Percentiles rank a stretch among this genome's conserved stretches.
These are phyloP conservation scores for Ichthyophthirius multifiliis DNA, from an alignment of 169 alveolate species.

Conservation along the genomic window DNA sequence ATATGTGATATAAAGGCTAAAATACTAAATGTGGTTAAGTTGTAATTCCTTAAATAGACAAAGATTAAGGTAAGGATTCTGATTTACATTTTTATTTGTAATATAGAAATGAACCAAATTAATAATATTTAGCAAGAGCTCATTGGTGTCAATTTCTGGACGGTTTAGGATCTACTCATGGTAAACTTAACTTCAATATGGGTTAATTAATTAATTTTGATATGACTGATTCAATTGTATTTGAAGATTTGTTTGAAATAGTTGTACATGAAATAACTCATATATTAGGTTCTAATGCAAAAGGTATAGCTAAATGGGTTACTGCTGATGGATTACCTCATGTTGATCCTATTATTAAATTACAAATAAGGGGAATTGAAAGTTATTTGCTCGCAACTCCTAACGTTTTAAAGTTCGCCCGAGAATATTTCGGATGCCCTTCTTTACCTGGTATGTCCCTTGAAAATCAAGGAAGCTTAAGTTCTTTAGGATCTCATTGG, in stretches of 20 bases:
- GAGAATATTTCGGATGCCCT: constrained; percentile 33
- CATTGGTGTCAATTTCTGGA: not conserved
- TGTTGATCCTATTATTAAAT: no score
- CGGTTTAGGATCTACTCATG: not conserved
- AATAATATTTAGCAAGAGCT: not conserved
- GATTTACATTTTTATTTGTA: not conserved
- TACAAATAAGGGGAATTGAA: no score
- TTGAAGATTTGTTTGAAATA: no score
- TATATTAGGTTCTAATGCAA: not conserved
- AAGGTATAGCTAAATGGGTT: no score
- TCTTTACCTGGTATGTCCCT: constrained; percentile 19
- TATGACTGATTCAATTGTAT: no score
- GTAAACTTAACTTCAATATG: not conserved
- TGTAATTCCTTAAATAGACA: not conserved
- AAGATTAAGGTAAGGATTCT: not conserved
- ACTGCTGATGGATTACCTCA: no score
- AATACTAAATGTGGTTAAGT: not conserved
- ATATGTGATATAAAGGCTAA: not conserved
- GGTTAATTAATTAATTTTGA: no score
- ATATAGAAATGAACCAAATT: no score
- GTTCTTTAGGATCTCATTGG: constrained; percentile 46
- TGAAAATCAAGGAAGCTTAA: constrained; percentile 50
- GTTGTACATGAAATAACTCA: constrained; percentile 6
- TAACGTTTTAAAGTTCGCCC: constrained; percentile 26
- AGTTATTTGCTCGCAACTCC: constrained; percentile 12